Evolutionary conservation across 2,329 filamentous ascomycete species (phyloP).

Genomic region (Hymenoscyphus infarciens): DNA sequence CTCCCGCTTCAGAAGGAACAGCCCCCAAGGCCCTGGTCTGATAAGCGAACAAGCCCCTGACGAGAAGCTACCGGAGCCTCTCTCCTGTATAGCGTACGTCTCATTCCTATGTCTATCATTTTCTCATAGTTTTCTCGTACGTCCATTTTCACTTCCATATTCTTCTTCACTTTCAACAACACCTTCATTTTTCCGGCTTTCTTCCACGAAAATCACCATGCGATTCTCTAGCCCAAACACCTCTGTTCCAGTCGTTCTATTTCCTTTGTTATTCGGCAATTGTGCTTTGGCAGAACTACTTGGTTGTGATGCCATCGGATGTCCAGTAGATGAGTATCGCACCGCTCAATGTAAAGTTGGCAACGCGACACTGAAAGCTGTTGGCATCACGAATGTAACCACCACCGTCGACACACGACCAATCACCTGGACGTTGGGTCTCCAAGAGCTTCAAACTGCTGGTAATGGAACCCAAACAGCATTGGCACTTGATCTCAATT

Average conservation of each 20-base stretch:
- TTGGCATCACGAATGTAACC: conserved; percentile 4
- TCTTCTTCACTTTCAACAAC: neutral
- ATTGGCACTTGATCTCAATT: conserved; percentile 2
- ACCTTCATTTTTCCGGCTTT: neutral
- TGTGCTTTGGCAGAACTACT: neutral
- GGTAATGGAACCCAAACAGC: neutral
- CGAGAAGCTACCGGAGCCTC: too few relatives aligned
- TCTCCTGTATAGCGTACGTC: too few relatives aligned
- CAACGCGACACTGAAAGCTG: conserved; percentile 4
- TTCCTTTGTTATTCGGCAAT: neutral
- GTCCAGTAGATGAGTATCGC: neutral
- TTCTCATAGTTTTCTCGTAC: neutral
- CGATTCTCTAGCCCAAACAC: neutral
- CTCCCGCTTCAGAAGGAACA: neutral
- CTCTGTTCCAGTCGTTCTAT: neutral
- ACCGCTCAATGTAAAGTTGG: conserved; percentile 5
- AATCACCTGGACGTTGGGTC: conserved; percentile 4
- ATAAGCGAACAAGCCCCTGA: too few relatives aligned
- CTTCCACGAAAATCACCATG: neutral
- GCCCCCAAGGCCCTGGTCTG: neutral
- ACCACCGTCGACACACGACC: neutral
- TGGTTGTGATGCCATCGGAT: conserved; percentile 1
- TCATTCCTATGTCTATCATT: too few relatives aligned
- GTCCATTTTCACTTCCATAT: neutral
- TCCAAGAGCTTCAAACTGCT: neutral